phyloP scores from a whole-genome alignment of 1,284 basidiomycete genomes.

The Coniferiporia weirii region DNA sequence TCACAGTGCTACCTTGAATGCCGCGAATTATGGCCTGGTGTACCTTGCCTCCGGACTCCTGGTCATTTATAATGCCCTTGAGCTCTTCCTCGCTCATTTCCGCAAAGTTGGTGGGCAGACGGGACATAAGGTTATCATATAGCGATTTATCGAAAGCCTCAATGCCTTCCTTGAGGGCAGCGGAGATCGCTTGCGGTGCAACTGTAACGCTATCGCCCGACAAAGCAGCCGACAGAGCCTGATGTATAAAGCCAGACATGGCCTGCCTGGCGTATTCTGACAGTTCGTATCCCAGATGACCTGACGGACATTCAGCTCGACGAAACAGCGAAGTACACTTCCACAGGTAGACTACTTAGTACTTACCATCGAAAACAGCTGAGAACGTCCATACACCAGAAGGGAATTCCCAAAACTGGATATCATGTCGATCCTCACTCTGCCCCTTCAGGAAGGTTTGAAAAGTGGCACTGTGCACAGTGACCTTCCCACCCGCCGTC shows the following conservation, averaged over 20 bases:
- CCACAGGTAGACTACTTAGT: constrained; percentile 16
- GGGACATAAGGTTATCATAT: constrained; percentile 53
- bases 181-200: background rate
- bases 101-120: constrained; percentile 54
- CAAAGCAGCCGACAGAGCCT: constrained; percentile 35
- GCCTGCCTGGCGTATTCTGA: constrained; percentile 52
- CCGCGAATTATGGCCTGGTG: constrained; percentile 59
- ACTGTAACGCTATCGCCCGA: constrained; percentile 22
- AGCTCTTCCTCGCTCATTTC: constrained; percentile 50
- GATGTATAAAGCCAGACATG: constrained; percentile 57
- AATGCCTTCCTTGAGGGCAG: constrained; percentile 1
- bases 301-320: constrained; percentile 18
- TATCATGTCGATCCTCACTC: constrained; percentile 40
- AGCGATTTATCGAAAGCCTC: constrained; percentile 53
- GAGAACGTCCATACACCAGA: constrained; percentile 58
- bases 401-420: constrained; percentile 50
- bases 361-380: constrained; percentile 62
- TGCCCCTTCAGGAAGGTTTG: constrained; percentile 21
- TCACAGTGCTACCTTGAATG: constrained; percentile 70
- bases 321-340: constrained; percentile 5
- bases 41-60: constrained; percentile 49
- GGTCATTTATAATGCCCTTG: constrained; percentile 54
- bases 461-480: constrained; percentile 20
- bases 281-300: constrained; percentile 34
- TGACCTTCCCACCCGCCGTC: background rate